Percentiles rank a stretch among this genome's conserved stretches.
phyloP scores from a whole-genome alignment of 345 rosid species.

The Passiflora organensis region DNA sequence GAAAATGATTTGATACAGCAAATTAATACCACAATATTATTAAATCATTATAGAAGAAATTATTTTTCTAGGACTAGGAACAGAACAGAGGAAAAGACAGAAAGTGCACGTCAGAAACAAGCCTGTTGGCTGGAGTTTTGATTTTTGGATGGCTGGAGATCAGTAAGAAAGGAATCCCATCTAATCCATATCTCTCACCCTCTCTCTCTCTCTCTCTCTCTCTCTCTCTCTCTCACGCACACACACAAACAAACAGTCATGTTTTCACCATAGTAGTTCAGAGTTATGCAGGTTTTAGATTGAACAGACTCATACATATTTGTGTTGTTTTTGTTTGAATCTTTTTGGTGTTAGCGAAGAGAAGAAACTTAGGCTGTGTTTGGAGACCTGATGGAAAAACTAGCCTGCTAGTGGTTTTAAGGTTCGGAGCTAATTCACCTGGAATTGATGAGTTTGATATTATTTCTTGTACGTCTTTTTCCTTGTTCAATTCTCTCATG shows the following conservation, averaged over 20 bases:
- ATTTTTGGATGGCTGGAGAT: constrained; percentile 33
- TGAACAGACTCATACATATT: background rate
- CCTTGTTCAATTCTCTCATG: background rate
- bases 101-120: constrained; percentile 39
- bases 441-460: background rate
- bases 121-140: constrained; percentile 24
- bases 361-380: background rate
- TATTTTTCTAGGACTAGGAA: constrained; percentile 15
- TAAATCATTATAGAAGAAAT: background rate
- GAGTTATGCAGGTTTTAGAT: background rate
- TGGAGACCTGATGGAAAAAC: background rate
- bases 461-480: background rate
- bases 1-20: constrained; percentile 4
- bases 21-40: constrained; percentile 8
- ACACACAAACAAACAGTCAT: background rate
- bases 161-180: constrained; percentile 25
- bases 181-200: constrained; percentile 28
- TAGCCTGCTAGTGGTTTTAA: background rate
- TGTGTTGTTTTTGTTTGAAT: constrained; percentile 16
- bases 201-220: constrained; percentile 13
- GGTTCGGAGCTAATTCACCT: background rate
- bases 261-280: background rate
- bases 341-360: constrained; percentile 23
- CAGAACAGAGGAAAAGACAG: constrained; percentile 46
- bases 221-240: constrained; percentile 2